phyloP scores from a whole-genome alignment of 2,329 filamentous ascomycete genomes.

The Clonostachys solani region DNA sequence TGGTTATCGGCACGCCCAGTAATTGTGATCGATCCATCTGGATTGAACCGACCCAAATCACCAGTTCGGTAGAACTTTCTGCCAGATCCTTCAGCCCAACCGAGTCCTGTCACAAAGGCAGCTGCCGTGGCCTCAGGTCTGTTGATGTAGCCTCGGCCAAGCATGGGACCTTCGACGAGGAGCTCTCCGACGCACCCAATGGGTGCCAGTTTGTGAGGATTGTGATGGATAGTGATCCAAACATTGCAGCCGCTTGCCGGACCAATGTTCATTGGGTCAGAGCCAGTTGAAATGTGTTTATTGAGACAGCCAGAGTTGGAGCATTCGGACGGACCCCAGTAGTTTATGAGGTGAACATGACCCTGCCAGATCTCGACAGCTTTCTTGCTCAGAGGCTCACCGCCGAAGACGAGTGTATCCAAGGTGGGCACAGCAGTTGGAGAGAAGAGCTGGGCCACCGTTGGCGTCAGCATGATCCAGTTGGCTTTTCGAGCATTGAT shows the following conservation, averaged over 20 bases:
- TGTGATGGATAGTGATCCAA: conserved; percentile 6
- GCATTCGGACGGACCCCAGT: conserved; percentile 1
- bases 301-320: background rate
- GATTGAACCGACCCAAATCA: conserved; percentile 34
- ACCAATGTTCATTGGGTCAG: background rate
- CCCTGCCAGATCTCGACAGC: background rate
- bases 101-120: conserved; percentile 1
- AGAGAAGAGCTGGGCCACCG: background rate
- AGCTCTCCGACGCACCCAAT: conserved; percentile 1
- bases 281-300: background rate
- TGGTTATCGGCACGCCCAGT: conserved; percentile 46
- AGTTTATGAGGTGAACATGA: background rate
- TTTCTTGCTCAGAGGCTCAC: background rate
- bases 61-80: conserved; percentile 34
- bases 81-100: background rate
- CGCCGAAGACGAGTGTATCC: background rate
- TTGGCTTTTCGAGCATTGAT: background rate
- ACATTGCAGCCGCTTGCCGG: background rate
- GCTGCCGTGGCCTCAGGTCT: background rate
- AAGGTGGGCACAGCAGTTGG: background rate
- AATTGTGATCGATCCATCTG: conserved; percentile 25
- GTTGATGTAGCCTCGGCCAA: background rate
- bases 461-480: background rate
- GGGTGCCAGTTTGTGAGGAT: background rate
- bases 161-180: background rate